Evolutionary conservation across 805 yeast genomes (phyloP), one percentile per base, ranked within the genome.

Genomic region (Candida michaelii): DNA sequence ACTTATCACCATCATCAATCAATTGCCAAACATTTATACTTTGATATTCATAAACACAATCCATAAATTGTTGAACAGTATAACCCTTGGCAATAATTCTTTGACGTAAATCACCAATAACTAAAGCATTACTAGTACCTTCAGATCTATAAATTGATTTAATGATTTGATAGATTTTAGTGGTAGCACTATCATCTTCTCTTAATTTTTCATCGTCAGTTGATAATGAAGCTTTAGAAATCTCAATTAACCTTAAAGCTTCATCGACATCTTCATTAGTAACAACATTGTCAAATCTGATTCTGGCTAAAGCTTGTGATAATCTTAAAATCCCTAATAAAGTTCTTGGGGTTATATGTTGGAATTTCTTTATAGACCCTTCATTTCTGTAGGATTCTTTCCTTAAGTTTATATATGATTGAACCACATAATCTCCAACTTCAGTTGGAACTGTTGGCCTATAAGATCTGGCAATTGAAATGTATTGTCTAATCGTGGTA

Each of bases 341-440:
- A 2, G 98, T 89, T 73, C 99, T 83, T 44, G 98, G 97, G 1
- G 99, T 90, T 15, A 95, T 85, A 65, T 90, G 97, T 36, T 90
- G 81, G 60, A 91, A 91, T 42, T 89, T 85, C 55, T 78, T 77
- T 42, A 77, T 79, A 25, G 90, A 82, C 49, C 83, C 83, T 58
- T 85, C 86, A 59, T 85, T 85, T 44, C 78, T 71, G 58, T 86
- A 87, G 15, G 95, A 85, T 57, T 89, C 95, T 66, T 91, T 96
- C 61, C 99, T 79, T 82, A 95, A 76, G 60, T 85, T 86, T 50
- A 90, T 89, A 62, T 95, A 93, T 8, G 86, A 77, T 54, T 82
- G 83, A 23, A 87, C 88, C 43, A 90, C 89, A 60, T 88, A 85
- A 48, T 89, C 93, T 36, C 91, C 89, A 33, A 91, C 95, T 13